Evolutionary conservation across 108 stramenopile species (phyloP).

Genomic region (Fistulifera solaris): DNA sequence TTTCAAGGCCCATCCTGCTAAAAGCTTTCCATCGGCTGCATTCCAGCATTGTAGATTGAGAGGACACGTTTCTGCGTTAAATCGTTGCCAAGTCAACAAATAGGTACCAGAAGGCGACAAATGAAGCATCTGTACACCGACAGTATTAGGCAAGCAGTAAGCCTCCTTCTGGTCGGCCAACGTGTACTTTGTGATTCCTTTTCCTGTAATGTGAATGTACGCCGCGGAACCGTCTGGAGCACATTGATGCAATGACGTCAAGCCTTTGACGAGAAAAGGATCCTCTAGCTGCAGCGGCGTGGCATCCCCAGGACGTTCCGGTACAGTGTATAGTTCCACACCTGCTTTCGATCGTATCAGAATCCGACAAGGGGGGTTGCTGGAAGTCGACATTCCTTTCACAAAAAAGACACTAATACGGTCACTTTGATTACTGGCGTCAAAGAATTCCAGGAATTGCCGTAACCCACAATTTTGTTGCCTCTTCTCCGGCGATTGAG

Average conservation of each 20-base stretch:
- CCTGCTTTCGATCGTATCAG: conserved; percentile 67
- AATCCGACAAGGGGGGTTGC: conserved; percentile 22
- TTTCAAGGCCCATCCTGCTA: conserved; percentile 61
- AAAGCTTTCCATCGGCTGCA: conserved; percentile 28
- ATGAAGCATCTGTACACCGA: conserved; percentile 53
- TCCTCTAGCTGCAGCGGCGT: conserved; percentile 31
- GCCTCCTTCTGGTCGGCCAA: background rate
- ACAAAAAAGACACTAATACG: too few species aligned
- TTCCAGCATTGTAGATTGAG: conserved; percentile 82
- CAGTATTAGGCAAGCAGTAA: conserved; percentile 16
- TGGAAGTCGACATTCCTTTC: background rate
- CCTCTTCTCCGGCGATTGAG: too few species aligned
- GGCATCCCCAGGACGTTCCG: conserved; percentile 19
- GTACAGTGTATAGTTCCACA: conserved; percentile 48
- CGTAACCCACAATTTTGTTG: too few species aligned
- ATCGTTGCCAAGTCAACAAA: conserved; percentile 81
- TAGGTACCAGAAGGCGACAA: conserved; percentile 74
- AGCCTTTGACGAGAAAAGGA: conserved; percentile 18
- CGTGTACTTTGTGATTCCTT: background rate
- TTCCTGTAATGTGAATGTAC: background rate
- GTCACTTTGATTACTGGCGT: too few species aligned
- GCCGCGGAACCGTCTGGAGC: conserved; percentile 1
- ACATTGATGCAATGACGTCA: background rate
- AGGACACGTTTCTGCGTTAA: conserved; percentile 19
- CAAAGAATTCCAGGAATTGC: too few species aligned